phyloP scores from a whole-genome alignment of 2,329 filamentous ascomycete genomes.

The Exophiala sp. region DNA sequence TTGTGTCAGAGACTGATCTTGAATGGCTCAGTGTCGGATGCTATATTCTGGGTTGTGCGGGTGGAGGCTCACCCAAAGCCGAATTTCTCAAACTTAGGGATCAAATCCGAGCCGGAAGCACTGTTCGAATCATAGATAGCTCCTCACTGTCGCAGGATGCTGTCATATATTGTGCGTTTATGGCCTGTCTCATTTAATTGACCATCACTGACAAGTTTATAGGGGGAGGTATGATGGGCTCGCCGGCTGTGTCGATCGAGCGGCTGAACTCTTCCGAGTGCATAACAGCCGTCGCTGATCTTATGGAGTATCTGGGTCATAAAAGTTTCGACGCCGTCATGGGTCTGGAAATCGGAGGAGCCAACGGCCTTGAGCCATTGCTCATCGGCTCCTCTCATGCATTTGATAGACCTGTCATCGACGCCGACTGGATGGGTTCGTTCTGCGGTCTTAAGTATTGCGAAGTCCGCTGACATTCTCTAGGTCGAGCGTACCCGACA shows the following conservation, averaged over 20 bases:
- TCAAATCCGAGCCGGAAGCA: conserved; percentile 37
- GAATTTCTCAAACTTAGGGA: conserved; percentile 38
- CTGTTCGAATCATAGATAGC: conserved; percentile 39
- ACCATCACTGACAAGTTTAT: conserved; percentile 24
- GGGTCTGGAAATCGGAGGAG: conserved; percentile 34
- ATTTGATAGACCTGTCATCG: conserved; percentile 41
- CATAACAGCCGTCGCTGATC: conserved; percentile 46
- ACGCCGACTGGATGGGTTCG: conserved; percentile 47
- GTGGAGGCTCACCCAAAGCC: conserved; percentile 46
- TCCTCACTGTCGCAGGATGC: conserved; percentile 44
- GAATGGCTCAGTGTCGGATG: conserved; percentile 47
- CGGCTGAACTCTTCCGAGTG: conserved; percentile 57
- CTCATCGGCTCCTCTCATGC: conserved; percentile 29
- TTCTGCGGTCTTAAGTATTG: not conserved
- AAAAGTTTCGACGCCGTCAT: conserved; percentile 38
- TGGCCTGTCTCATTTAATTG: conserved; percentile 12
- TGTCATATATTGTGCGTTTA: conserved; percentile 37
- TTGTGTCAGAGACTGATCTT: conserved; percentile 45
- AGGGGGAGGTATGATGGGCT: conserved; percentile 50
- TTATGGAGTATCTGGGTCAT: conserved; percentile 48
- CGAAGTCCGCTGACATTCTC: conserved; percentile 7
- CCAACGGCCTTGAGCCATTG: conserved; percentile 47
- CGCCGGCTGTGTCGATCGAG: conserved; percentile 59
- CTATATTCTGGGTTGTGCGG: conserved; percentile 48
- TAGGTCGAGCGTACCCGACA: conserved; percentile 29